Percentiles rank a stretch among this genome's conserved stretches.
phyloP scores from a whole-genome alignment of 805 yeast species.

The Hanseniaspora guilliermondii region DNA sequence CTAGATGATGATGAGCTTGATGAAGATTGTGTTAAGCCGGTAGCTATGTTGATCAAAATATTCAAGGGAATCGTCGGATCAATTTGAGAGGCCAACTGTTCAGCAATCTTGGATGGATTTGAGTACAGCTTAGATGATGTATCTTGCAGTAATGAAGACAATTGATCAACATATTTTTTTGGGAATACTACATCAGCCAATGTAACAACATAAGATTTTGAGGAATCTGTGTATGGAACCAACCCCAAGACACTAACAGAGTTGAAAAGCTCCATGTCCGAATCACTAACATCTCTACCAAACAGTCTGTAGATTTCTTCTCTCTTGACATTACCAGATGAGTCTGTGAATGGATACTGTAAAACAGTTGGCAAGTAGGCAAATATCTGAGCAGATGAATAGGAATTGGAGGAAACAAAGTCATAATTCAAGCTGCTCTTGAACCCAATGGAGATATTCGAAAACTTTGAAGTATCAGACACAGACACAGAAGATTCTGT shows the following conservation, averaged over 20 bases:
- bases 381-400: constrained; percentile 61
- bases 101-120: constrained; percentile 43
- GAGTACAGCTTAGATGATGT: constrained; percentile 47
- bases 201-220: constrained; percentile 57
- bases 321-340: constrained; percentile 7
- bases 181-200: constrained; percentile 86
- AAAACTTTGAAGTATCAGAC: constrained; percentile 22
- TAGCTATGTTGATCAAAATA: constrained; percentile 17
- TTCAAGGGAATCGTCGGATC: constrained; percentile 35
- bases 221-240: constrained; percentile 56
- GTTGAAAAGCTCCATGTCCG: constrained; percentile 23
- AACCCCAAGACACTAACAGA: constrained; percentile 49
- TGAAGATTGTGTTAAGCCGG: constrained; percentile 17
- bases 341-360: constrained; percentile 42
- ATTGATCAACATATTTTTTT: constrained; percentile 32
- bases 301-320: constrained; percentile 6
- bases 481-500: constrained; percentile 16
- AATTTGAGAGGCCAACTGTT: constrained; percentile 51
- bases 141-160: constrained; percentile 41
- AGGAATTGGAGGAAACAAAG: constrained; percentile 72
- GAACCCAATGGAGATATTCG: constrained; percentile 35
- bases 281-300: constrained; percentile 14
- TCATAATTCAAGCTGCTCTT: constrained; percentile 69
- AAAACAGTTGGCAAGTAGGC: constrained; percentile 69
- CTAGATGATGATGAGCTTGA: constrained; percentile 20